Evolutionary conservation across 2,329 filamentous ascomycete species (phyloP).

Genomic region (Aspergillus sclerotialis): DNA sequence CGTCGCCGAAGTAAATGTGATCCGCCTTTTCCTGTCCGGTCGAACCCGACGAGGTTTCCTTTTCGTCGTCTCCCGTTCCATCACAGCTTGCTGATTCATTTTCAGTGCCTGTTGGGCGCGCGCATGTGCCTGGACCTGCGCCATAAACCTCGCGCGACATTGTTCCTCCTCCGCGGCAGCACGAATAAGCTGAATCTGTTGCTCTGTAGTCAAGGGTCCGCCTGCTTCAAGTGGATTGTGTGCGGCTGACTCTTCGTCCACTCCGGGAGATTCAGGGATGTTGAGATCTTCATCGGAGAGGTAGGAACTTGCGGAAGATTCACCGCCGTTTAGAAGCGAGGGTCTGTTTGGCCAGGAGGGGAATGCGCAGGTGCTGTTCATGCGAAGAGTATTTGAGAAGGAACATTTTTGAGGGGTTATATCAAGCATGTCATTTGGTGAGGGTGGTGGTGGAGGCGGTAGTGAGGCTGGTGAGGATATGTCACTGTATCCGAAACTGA

Average conservation of each 20-base stretch:
- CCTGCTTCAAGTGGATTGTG: conserved; percentile 16
- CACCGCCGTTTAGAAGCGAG: conserved; percentile 27
- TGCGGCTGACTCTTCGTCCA: conserved; percentile 22
- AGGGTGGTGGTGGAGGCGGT: conserved; percentile 33
- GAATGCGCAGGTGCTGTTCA: conserved; percentile 36
- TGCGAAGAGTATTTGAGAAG: conserved; percentile 31
- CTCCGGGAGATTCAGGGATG: conserved; percentile 21
- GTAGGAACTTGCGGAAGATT: conserved; percentile 29
- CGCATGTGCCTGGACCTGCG: conserved; percentile 35
- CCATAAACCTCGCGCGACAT: conserved; percentile 29
- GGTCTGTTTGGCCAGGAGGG: conserved; percentile 39
- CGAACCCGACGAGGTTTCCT: no score
- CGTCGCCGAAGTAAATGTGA: no score
- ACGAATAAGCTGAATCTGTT: conserved; percentile 32
- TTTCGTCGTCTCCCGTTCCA: no score
- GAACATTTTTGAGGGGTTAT: conserved; percentile 37
- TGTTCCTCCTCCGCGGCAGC: conserved; percentile 30
- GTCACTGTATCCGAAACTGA: conserved; percentile 19
- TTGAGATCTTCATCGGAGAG: conserved; percentile 38
- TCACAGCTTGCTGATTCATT: no score
- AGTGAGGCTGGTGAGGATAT: conserved; percentile 14
- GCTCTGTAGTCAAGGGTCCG: conserved; percentile 30
- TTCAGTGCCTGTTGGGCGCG: conserved; percentile 33
- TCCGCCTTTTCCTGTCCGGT: no score
- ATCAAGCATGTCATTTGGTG: conserved; percentile 32